Base-by-base conservation (phyloP, 352 stramenopile species). In the Phytophthora macrochlamydospora region DNA sequence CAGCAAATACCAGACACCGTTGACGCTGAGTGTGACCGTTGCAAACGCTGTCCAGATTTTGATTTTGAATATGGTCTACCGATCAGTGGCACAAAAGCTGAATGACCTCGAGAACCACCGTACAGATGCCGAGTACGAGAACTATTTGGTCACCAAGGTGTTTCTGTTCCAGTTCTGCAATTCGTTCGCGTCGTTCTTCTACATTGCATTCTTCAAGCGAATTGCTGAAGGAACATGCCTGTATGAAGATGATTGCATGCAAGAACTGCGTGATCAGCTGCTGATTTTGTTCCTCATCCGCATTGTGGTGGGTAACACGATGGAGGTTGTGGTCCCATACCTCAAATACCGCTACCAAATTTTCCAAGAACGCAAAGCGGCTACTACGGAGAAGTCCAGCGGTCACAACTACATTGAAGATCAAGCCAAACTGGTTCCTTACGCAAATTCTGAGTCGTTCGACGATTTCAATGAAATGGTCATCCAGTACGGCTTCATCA, bases 91-190 rank as follows among this genome's bases (percentile, higher is more conserved):
- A 5, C 81, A 92, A 29, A 87, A 87, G 48, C 74, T 99, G 35
- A 99, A 98, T 73, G 83, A 98, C 52, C 94, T 89, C 32, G 93
- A 98, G 78, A 97, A 97, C 65, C 91, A 98, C 69, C 90, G 90
- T 38, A 98, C 92, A 1, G 86, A 96, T 29, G 81, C 78, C 11
- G 83, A 93, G 65, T 97, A 95, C 69, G 81, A 95, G 53, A 97
- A 97, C 64, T 75, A 93, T 56, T 79, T 99, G 58, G 98, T 99
- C 56, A 94, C 97, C 75, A 99, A 99, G 79, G 96, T 98, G 8
- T 99, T 99, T 60, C 76, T 98, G 37, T 99, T 99, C 73, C 90
- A 98, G 69, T 99, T 99, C 65, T 97, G 97, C 64, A 98, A 98
- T 83, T 98, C 97, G 59, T 98, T 98, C 59, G 92, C 94, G n/a